Evolutionary conservation across 73 alveolate genomes (phyloP).

Genomic region (Diophrys sp.): DNA sequence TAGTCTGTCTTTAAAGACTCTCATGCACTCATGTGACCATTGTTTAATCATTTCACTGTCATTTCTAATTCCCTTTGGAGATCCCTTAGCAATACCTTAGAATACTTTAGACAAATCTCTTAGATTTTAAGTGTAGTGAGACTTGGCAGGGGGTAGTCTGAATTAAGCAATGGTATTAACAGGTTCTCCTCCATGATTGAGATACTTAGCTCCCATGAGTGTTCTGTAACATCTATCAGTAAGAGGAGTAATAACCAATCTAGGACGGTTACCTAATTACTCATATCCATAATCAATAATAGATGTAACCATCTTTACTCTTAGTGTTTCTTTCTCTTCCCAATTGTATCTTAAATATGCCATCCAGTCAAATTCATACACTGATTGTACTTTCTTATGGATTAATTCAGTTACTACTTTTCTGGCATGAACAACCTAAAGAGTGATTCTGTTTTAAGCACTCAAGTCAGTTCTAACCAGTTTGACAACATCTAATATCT

Average conservation of each 20-base stretch:
- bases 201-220: no score
- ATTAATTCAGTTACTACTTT: constrained; percentile 93
- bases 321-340: no score
- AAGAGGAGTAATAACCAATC: no score
- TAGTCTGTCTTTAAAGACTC: constrained; percentile 99
- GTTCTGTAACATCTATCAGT: no score
- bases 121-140: constrained; percentile 98
- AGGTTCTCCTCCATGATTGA: no score
- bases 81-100: constrained; percentile 94
- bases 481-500: constrained; percentile 90
- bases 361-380: constrained; percentile 97
- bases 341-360: no score
- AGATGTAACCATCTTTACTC: no score
- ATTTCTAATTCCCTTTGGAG: constrained; percentile 70
- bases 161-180: no score
- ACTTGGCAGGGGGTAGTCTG: constrained; percentile 99
- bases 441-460: constrained; percentile 92
- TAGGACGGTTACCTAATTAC: no score
- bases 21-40: constrained; percentile 99
- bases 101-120: constrained; percentile 99
- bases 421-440: constrained; percentile 99
- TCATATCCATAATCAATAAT: no score
- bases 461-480: constrained; percentile 97
- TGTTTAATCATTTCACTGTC: constrained; percentile 90
- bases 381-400: constrained; percentile 77